Base-by-base conservation (phyloP, 805 yeast species). In the Myxozyma vanderwaltii region DNA sequence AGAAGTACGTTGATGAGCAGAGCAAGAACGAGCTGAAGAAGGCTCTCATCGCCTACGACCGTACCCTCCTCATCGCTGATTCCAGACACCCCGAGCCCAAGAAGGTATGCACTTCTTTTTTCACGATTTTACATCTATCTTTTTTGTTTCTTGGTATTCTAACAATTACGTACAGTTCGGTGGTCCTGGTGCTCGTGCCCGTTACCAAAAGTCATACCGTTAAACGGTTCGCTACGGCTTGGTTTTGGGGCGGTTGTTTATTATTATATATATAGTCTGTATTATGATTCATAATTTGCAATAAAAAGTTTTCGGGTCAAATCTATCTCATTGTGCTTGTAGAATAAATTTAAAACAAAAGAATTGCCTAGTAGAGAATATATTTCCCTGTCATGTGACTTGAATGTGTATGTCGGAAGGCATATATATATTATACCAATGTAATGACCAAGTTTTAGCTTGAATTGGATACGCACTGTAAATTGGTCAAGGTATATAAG, bases 151-250 rank as follows among this genome's bases (percentile, higher is more conserved):
- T 23, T 47, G 33, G 6, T 29, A 29, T 36, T 58, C n/a, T n/a
- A n/a, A n/a, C n/a, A n/a, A n/a, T n/a, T n/a, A n/a, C n/a, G n/a
- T n/a, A n/a, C n/a, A 57, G 86, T 94, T 94, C 86, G 99, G 99
- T 86, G 99, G 99, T 86, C 96, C 96, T 82, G 99, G 99, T 89
- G 99, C 99, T 84, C 94, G 99, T 86, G 94, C 99, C 79, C 92
- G 59, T 51, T 62, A 89, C 97, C 99, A 94, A 87, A 94, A 94
- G 82, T 94, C 99, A 80, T 94, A 94, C 94, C 99, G 99, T 91
- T 94, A 92, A 83, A 51, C 61, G 53, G 24, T 23, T 10, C 13
- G n/a, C 24, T 8, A 31, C 49, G 19, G 48, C 13, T 35, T 51
- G 21, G 50, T 46, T 56, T 38, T 15, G 26, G 46, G 49, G 45